Conservation (phyloP, 1,284 basidiomycete genomes). For the Malassezia cuniculi region DNA sequence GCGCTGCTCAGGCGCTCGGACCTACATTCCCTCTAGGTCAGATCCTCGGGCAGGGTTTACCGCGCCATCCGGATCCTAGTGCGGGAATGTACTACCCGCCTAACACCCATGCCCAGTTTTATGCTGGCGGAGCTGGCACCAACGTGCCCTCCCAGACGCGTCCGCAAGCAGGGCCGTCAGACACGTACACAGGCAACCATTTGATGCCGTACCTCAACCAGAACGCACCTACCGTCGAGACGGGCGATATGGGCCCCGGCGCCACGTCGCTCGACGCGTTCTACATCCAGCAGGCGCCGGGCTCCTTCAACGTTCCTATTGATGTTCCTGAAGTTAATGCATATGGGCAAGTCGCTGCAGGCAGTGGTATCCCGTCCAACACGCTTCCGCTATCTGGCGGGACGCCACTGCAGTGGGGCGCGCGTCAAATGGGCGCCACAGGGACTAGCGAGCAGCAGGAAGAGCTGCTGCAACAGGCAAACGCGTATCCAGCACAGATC, state of each 20-base stretch:
- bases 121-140: slow-evolving; percentile 4
- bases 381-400: slow-evolving; percentile 7
- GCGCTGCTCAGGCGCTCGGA: slow-evolving; percentile 6
- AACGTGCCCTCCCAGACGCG: slow-evolving; percentile 7
- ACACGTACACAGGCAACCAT: slow-evolving; percentile 5
- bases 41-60: slow-evolving; percentile 3
- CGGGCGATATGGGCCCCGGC: slow-evolving; percentile 5
- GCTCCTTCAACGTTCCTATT: slow-evolving; percentile 11
- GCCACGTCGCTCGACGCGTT: slow-evolving; percentile 11
- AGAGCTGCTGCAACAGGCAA: no score
- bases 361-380: neutral
- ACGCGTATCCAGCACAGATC: no score
- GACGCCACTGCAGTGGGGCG: no score
- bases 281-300: slow-evolving; percentile 13
- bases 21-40: slow-evolving; percentile 8
- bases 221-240: slow-evolving; percentile 2
- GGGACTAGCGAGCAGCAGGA: no score
- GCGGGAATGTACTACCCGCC: slow-evolving; percentile 14
- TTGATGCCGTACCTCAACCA: slow-evolving; percentile 11
- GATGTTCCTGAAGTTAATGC: slow-evolving; percentile 11
- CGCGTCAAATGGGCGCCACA: no score
- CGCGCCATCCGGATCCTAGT: slow-evolving; percentile 10
- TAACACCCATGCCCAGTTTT: slow-evolving; percentile 8
- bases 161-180: neutral
- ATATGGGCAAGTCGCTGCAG: slow-evolving; percentile 8